Evolutionary conservation across 768 basidiomycete genomes (phyloP), one percentile per base, ranked within the genome.

Genomic region (Cystofilobasidium ferigula): DNA sequence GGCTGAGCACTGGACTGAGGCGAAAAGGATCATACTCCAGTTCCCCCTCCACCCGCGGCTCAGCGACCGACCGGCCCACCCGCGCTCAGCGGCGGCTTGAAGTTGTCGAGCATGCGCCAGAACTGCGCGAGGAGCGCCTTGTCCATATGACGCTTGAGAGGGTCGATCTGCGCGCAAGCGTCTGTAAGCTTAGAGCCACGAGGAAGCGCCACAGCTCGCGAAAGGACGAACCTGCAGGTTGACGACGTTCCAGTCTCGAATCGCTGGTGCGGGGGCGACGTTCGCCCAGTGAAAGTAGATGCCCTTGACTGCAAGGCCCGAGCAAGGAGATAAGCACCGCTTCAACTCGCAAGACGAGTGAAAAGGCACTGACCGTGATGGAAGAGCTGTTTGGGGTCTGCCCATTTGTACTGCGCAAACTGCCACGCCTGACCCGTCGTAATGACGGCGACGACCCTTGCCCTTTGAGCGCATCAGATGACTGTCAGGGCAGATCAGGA

Each of bases 341-440:
- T 47, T 13, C 14, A 30, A 22, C 34, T 35, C 30, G 38, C 16
- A 7, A 26, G 7, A 18, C 12, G 80, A 38, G 61, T 43, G 28
- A 53, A 61, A 14, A 32, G 32, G 30, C 32, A 63, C 76, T 54
- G 70, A 94, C 93, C 92, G 72, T 98, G 87, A 73, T 95, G 88
- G 77, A 99, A 98, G 32, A 99, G 77, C 59, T 87, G 82, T 67
- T 85, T 84, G 0, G 95, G 95, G 72, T 98, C 92, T 58, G 82
- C 85, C 94, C 94, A 99, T 74, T 94, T 93, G 78, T 98, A 98
- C 22, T 89, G 87, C 64, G 86, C 81, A 78, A 99, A 99, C 74
- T 99, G 95, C 95, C 95, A 97, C 36, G 88, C 86, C 71, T 98
- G 94, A 1, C 95, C 95, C 0, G 95, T 99, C 12, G 95, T 98